phyloP scores from a whole-genome alignment of 2,329 filamentous ascomycete genomes.

The Cadophora gregata region DNA sequence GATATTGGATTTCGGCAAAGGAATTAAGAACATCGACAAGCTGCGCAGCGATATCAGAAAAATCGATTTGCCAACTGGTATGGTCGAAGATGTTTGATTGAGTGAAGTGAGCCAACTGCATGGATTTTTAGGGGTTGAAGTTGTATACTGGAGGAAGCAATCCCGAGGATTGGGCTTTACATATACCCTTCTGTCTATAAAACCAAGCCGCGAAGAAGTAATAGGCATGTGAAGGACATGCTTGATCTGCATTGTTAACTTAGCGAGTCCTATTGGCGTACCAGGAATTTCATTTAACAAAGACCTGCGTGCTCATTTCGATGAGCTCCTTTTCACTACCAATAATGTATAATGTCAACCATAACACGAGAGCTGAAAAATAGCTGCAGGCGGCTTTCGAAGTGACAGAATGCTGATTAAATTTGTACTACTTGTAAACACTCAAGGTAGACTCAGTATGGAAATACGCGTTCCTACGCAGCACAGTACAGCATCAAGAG shows the following conservation, averaged over 20 bases:
- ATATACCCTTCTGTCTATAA: background rate
- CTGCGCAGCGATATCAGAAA: conserved; percentile 54
- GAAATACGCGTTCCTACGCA: background rate
- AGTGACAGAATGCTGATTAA: too few species aligned
- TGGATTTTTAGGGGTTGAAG: background rate
- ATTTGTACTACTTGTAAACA: too few species aligned
- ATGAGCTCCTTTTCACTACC: background rate
- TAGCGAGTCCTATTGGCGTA: background rate
- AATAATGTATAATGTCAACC: background rate
- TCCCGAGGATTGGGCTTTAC: background rate
- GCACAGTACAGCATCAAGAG: background rate
- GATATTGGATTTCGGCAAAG: conserved; percentile 87
- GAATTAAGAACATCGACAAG: conserved; percentile 62
- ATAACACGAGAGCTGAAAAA: too few species aligned
- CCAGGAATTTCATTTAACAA: conserved; percentile 1
- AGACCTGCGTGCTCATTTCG: background rate
- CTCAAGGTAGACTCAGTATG: too few species aligned
- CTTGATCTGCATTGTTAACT: background rate
- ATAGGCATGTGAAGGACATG: background rate
- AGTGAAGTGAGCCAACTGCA: background rate
- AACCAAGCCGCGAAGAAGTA: background rate
- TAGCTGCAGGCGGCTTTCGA: too few species aligned
- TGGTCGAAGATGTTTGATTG: background rate
- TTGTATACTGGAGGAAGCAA: conserved; percentile 3
- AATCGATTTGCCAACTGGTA: background rate